A percentile compares a stretch with the other conserved stretches of the same genome.
Conservation (phyloP, 2,329 filamentous ascomycete genomes). For the Phoma sp. region DNA sequence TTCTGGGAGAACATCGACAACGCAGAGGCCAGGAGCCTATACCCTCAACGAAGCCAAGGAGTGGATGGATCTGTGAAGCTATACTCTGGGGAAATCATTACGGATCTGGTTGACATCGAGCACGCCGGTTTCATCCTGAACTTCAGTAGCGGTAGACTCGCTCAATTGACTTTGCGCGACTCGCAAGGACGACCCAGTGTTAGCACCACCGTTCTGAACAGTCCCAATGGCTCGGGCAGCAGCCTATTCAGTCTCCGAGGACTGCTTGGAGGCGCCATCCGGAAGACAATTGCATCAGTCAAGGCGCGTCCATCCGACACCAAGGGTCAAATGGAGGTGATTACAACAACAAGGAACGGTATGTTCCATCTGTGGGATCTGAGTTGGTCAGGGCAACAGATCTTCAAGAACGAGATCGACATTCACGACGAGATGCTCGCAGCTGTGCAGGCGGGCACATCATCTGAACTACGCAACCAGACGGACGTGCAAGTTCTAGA, state of each 20-base stretch:
- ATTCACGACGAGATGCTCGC: slow-evolving; percentile 69
- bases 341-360: slow-evolving; percentile 79
- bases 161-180: slow-evolving; percentile 86
- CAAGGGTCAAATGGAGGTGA: slow-evolving; percentile 83
- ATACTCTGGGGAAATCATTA: slow-evolving; percentile 78
- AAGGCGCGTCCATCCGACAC: slow-evolving; percentile 74
- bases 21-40: slow-evolving; percentile 82
- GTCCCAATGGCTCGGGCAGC: slow-evolving; percentile 64
- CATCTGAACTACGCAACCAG: slow-evolving; percentile 57
- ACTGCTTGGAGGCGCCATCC: slow-evolving; percentile 73
- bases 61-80: slow-evolving; percentile 79
- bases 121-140: slow-evolving; percentile 85
- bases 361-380: slow-evolving; percentile 86
- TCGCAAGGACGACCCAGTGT: slow-evolving; percentile 85
- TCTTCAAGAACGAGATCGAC: slow-evolving; percentile 75
- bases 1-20: slow-evolving; percentile 97
- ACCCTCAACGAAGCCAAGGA: slow-evolving; percentile 80
- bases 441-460: slow-evolving; percentile 65
- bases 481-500: slow-evolving; percentile 77
- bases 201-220: slow-evolving; percentile 76
- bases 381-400: slow-evolving; percentile 84
- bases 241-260: slow-evolving; percentile 84
- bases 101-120: slow-evolving; percentile 82
- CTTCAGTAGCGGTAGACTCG: slow-evolving; percentile 84
- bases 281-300: slow-evolving; percentile 82